Conservation (phyloP, 2,329 filamentous ascomycete genomes). For the Penicillium psychrosexuale region DNA sequence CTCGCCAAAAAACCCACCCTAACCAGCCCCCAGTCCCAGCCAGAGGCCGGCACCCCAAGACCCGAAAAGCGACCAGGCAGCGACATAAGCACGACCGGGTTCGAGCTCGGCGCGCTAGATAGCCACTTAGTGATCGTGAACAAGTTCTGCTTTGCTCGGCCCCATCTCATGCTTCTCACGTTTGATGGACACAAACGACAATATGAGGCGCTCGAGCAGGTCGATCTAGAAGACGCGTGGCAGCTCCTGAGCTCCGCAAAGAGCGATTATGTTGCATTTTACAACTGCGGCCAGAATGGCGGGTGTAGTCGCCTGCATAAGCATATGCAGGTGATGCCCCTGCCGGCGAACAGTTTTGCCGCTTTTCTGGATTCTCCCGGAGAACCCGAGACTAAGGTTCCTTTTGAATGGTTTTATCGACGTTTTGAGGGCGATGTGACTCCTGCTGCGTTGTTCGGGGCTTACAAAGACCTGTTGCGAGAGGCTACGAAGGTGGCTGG, state of each 20-base stretch:
- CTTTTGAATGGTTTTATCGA: not conserved
- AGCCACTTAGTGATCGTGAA: not conserved
- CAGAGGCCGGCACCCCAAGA: not conserved
- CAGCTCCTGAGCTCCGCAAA: not conserved
- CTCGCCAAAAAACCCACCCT: not conserved
- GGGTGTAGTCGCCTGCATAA: not conserved
- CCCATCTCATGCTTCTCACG: not conserved
- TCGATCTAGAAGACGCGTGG: not conserved
- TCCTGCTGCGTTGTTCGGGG: not conserved
- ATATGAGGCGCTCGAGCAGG: not conserved
- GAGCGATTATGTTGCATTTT: not conserved
- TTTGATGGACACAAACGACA: not conserved
- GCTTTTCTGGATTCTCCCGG: not conserved
- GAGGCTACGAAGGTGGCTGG: not conserved
- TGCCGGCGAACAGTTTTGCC: not conserved
- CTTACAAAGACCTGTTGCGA: not conserved
- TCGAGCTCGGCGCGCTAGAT: not conserved
- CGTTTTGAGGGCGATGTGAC: not conserved
- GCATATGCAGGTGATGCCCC: not conserved
- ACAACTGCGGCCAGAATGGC: not conserved
- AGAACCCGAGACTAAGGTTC: not conserved
- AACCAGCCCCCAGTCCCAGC: not conserved
- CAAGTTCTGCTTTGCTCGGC: not conserved
- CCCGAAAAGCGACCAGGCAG: not conserved
- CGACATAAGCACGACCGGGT: not conserved